Conservation (phyloP, 306 rosid species). For the Rosa multiflora region DNA sequence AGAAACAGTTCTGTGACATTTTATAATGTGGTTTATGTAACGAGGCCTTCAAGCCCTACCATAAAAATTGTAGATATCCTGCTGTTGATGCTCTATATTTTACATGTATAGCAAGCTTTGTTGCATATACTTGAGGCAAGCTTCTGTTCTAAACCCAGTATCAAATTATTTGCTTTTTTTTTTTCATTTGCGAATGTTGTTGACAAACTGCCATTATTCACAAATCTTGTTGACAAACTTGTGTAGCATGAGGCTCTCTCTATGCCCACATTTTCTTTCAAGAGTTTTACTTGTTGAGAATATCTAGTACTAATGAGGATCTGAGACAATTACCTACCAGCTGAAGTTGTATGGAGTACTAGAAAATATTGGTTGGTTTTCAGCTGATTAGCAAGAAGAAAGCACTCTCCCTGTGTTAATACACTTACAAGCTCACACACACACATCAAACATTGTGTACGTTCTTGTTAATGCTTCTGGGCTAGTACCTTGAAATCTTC, state of each 20-base stretch:
- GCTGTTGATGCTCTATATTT: background rate
- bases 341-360: background rate
- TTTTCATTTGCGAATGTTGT: background rate
- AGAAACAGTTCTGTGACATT: no score
- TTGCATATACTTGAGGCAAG: background rate
- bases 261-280: background rate
- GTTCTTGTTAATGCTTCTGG: constrained; percentile 1
- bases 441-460: background rate
- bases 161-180: background rate
- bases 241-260: constrained; percentile 7
- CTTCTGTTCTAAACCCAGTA: background rate
- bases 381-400: constrained; percentile 2
- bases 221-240: background rate
- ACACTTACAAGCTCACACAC: background rate
- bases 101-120: background rate
- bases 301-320: background rate
- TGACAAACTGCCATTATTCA: no score
- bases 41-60: background rate
- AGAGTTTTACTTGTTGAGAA: constrained; percentile 11
- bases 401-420: background rate
- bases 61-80: background rate
- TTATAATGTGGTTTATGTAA: background rate
- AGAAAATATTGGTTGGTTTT: background rate
- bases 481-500: constrained; percentile 11
- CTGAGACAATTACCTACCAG: background rate